Evolutionary conservation across 495 filamentous ascomycete genomes (phyloP).

Genomic region (Neurospora intermedia): DNA sequence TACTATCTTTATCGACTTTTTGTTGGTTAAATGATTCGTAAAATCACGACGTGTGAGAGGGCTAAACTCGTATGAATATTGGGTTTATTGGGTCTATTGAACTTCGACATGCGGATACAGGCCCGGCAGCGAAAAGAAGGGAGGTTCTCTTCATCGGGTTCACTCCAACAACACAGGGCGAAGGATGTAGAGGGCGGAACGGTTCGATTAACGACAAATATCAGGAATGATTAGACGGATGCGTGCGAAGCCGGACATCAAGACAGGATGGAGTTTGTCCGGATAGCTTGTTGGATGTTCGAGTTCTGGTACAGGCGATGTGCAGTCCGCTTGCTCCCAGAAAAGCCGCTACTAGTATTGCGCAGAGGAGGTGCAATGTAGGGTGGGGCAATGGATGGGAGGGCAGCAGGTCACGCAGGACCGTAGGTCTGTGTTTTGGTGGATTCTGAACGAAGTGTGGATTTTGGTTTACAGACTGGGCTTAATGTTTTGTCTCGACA

Average conservation of each 20-base stretch:
- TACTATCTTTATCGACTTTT: constrained; percentile 45
- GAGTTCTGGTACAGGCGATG: neutral
- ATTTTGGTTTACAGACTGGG: neutral
- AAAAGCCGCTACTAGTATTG: neutral
- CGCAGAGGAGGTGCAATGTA: neutral
- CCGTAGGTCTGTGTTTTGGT: neutral
- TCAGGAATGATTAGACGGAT: neutral
- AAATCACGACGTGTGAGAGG: neutral
- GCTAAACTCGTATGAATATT: neutral
- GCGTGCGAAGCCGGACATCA: neutral
- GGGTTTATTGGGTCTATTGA: neutral
- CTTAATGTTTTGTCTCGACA: neutral
- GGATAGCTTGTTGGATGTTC: neutral
- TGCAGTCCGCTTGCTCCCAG: neutral
- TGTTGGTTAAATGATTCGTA: neutral
- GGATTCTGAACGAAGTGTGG: neutral
- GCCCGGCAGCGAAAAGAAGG: neutral
- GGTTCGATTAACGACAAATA: neutral
- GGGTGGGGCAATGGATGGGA: neutral
- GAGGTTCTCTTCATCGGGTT: neutral
- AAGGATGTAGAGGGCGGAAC: neutral
- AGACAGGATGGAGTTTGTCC: neutral
- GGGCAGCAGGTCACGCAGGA: neutral
- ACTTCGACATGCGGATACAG: neutral
- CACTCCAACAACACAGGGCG: too few relatives aligned